These are phyloP conservation scores for Sporothrix protearum DNA, from an alignment of 2,329 filamentous ascomycete species.

Conservation along the genomic window DNA sequence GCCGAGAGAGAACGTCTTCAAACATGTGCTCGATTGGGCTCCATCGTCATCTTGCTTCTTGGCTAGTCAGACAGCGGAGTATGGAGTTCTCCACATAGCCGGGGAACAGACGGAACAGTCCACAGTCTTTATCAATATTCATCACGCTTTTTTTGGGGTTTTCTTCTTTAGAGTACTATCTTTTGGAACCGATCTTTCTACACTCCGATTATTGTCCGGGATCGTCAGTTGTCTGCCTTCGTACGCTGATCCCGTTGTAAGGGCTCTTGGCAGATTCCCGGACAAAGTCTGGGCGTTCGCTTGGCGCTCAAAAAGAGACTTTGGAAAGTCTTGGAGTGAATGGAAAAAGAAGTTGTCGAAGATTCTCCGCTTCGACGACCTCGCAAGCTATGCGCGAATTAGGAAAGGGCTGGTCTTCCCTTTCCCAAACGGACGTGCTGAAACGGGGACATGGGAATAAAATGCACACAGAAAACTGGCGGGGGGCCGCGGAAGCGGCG, in stretches of 20 bases:
- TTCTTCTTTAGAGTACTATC: too few relatives aligned
- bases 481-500: background rate
- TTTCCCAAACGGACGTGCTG: background rate
- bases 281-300: too few relatives aligned
- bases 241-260: background rate
- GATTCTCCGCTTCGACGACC: too few relatives aligned
- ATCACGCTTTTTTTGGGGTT: background rate
- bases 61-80: background rate
- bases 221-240: too few relatives aligned
- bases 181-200: too few relatives aligned
- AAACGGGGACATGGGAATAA: background rate
- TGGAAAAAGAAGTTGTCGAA: background rate
- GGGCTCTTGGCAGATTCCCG: background rate
- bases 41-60: background rate
- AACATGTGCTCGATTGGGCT: background rate
- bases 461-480: background rate
- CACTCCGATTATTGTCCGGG: too few relatives aligned
- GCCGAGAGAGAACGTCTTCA: background rate
- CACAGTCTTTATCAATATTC: background rate
- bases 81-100: background rate
- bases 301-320: too few relatives aligned
- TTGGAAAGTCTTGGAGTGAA: too few relatives aligned
- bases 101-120: background rate
- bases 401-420: background rate
- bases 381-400: constrained; percentile 2